Evolutionary conservation across 176 grass and related monocot species (phyloP).

Genomic region (Carex cristatella): DNA sequence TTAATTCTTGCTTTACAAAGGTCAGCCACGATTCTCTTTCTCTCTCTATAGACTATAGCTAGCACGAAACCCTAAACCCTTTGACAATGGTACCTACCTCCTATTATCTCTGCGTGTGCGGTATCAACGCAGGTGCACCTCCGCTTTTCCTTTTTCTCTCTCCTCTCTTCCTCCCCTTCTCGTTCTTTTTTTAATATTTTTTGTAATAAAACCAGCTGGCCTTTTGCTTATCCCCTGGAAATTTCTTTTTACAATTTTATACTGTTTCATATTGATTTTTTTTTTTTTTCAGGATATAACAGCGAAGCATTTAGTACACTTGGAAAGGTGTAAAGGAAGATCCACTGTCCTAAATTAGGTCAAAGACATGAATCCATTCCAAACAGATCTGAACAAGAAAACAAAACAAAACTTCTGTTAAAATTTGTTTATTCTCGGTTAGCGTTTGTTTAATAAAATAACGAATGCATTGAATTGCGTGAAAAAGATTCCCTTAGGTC

Average conservation of each 20-base stretch:
- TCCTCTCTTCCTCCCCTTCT: background rate
- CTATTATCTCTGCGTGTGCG: conserved; percentile 2
- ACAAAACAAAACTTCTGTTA: background rate
- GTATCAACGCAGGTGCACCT: conserved; percentile 3
- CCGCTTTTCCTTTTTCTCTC: conserved; percentile 16
- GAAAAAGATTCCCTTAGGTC: conserved; percentile 23
- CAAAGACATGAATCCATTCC: background rate
- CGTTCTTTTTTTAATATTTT: background rate
- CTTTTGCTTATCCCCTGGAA: too few species aligned
- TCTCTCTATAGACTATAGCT: background rate
- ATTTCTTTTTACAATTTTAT: too few species aligned
- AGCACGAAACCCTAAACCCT: conserved; percentile 19
- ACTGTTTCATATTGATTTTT: background rate
- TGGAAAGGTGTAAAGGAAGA: background rate
- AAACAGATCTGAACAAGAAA: conserved; percentile 9
- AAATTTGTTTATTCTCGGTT: background rate
- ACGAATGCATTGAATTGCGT: background rate
- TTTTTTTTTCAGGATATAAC: background rate
- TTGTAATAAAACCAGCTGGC: too few species aligned
- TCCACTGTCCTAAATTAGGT: background rate
- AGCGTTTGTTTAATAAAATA: background rate
- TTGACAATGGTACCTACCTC: conserved; percentile 12
- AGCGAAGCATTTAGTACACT: background rate
- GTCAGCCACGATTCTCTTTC: conserved; percentile 8
- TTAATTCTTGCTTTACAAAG: conserved; percentile 23